phyloP scores from a whole-genome alignment of 257 asterid genomes.

The Solanum peruvianum region DNA sequence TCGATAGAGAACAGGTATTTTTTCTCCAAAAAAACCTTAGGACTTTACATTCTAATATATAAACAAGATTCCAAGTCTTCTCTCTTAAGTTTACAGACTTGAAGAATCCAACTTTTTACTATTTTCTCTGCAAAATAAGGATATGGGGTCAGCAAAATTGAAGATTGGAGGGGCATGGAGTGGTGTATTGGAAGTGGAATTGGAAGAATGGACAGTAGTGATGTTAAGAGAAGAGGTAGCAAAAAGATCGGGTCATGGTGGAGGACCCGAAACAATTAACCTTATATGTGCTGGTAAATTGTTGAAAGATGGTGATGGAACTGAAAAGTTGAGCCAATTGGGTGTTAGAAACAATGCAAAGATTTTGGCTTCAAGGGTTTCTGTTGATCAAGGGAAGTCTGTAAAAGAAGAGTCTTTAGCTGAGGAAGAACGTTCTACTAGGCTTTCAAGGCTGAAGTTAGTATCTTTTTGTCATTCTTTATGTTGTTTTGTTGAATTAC shows the following conservation, averaged over 20 bases:
- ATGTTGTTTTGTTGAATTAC: not conserved
- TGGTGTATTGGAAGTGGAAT: conserved; percentile 66
- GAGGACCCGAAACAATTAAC: conserved; percentile 35
- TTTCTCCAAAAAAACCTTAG: not conserved
- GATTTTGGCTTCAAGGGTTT: conserved; percentile 62
- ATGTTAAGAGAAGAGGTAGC: conserved; percentile 64
- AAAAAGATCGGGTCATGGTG: conserved; percentile 46
- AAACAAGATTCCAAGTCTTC: not conserved
- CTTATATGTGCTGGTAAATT: conserved; percentile 66
- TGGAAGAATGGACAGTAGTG: conserved; percentile 73
- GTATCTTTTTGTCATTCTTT: conserved; percentile 1
- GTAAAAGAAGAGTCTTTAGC: conserved; percentile 58
- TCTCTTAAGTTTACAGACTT: not conserved
- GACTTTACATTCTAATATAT: not conserved
- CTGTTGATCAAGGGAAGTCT: conserved; percentile 55
- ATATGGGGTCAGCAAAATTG: conserved; percentile 47
- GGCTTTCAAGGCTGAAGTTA: conserved; percentile 64
- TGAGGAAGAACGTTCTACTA: conserved; percentile 75
- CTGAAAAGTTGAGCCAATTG: conserved; percentile 54
- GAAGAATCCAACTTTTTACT: not conserved
- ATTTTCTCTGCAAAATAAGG: not conserved
- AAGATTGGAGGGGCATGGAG: conserved; percentile 90
- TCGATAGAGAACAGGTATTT: not conserved
- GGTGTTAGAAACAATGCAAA: conserved; percentile 68
- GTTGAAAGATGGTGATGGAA: conserved; percentile 53